Evolutionary conservation across 352 stramenopile genomes (phyloP).

Genomic region (Bremia lactucae): DNA sequence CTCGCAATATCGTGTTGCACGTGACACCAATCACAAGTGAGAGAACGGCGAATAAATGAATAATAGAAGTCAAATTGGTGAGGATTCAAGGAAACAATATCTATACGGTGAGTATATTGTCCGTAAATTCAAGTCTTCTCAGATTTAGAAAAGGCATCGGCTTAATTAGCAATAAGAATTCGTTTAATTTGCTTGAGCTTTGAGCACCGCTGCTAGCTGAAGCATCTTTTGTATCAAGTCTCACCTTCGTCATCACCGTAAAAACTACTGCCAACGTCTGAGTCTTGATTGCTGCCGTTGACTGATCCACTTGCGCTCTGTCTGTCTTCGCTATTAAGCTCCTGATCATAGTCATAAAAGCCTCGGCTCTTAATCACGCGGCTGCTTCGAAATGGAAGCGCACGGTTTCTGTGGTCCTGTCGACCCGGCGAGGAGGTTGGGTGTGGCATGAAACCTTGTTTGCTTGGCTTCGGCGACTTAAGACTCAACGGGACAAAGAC

Average conservation of each 20-base stretch:
- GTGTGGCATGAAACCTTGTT: slow-evolving; percentile 12
- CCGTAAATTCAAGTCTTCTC: no score
- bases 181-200: no score
- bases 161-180: no score
- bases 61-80: no score
- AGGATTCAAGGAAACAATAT: no score
- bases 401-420: slow-evolving; percentile 4
- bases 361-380: slow-evolving; percentile 69
- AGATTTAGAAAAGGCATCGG: no score
- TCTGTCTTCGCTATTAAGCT: slow-evolving; percentile 11
- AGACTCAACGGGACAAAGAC: slow-evolving; percentile 52
- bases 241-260: slow-evolving; percentile 20
- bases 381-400: slow-evolving; percentile 32
- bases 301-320: slow-evolving; percentile 8
- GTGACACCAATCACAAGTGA: no score
- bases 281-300: slow-evolving; percentile 9
- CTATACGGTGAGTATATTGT: no score
- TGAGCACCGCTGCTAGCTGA: no score
- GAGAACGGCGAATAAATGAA: no score
- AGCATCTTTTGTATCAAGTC: slow-evolving; percentile 7
- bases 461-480: slow-evolving; percentile 12
- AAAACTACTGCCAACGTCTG: slow-evolving; percentile 15
- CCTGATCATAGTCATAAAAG: slow-evolving; percentile 54
- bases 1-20: no score
- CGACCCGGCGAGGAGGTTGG: slow-evolving; percentile 30